Evolutionary conservation across 441 rosid genomes (phyloP).

Genomic region (Kokia cookei): DNA sequence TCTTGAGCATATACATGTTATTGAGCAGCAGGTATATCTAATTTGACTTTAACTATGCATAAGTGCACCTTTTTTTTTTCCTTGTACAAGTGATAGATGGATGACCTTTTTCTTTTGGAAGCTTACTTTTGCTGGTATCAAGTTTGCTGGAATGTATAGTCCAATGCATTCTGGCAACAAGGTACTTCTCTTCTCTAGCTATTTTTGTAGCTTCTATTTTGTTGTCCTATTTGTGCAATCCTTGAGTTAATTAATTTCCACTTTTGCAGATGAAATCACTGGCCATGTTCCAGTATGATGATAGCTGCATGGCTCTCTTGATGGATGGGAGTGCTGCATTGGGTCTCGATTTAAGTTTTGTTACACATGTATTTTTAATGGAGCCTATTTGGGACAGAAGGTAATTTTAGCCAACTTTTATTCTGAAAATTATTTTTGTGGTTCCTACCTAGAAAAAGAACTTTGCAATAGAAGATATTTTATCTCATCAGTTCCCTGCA

Average conservation of each 20-base stretch:
- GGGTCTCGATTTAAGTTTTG: slow-evolving; percentile 98
- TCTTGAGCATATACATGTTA: slow-evolving; percentile 90
- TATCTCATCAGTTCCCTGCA: not conserved
- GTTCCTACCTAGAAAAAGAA: not conserved
- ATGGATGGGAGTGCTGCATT: slow-evolving; percentile 99
- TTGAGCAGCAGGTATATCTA: slow-evolving; percentile 80
- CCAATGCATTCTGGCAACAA: slow-evolving; percentile 80
- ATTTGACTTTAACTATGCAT: not conserved
- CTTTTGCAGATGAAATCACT: slow-evolving; percentile 67
- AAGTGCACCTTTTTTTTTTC: not conserved
- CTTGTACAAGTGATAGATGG: slow-evolving; percentile 3
- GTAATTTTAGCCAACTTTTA: slow-evolving; percentile 23
- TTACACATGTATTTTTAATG: slow-evolving; percentile 80
- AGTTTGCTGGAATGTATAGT: slow-evolving; percentile 75
- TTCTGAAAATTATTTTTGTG: not conserved
- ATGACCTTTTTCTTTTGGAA: slow-evolving; percentile 20
- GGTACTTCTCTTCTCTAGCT: slow-evolving; percentile 32
- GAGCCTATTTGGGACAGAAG: slow-evolving; percentile 99
- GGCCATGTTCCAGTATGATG: slow-evolving; percentile 63
- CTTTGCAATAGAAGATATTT: not conserved
- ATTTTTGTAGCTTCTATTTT: not conserved
- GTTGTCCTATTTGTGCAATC: slow-evolving; percentile 8
- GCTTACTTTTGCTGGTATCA: slow-evolving; percentile 79
- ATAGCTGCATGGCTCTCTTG: slow-evolving; percentile 75
- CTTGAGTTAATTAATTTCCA: slow-evolving; percentile 9